A percentile compares a stretch with the other conserved stretches of the same genome.
These are phyloP conservation scores for Centrapalus pauciflorus DNA, from an alignment of 129 eudicot species.

Conservation along the genomic window DNA sequence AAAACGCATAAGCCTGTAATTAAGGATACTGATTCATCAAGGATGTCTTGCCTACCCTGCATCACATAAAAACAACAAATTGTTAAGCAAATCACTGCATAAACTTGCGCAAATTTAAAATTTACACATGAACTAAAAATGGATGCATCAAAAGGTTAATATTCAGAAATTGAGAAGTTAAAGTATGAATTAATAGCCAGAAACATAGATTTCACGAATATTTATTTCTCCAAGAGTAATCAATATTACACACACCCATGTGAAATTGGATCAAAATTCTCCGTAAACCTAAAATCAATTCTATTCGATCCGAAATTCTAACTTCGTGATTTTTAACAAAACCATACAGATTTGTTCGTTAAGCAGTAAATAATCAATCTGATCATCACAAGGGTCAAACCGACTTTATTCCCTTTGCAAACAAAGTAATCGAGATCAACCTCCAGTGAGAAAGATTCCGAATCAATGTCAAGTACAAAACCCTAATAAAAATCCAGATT, in stretches of 20 bases:
- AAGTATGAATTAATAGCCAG: neutral
- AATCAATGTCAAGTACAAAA: slow-evolving; percentile 14
- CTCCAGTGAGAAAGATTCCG: neutral
- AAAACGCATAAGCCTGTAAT: neutral
- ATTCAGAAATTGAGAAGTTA: neutral
- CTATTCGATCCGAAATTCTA: neutral
- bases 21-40: slow-evolving; percentile 99
- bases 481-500: slow-evolving; percentile 1
- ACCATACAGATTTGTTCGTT: neutral
- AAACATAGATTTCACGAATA: neutral
- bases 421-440: slow-evolving; percentile 18
- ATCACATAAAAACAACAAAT: slow-evolving; percentile 22
- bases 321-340: neutral
- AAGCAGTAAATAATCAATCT: neutral
- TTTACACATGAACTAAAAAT: neutral
- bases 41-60: slow-evolving; percentile 98
- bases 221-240: neutral
- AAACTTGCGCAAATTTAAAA: neutral
- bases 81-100: neutral
- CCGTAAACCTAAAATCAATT: slow-evolving; percentile 12
- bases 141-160: neutral
- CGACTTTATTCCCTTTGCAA: neutral
- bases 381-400: slow-evolving; percentile 8
- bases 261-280: neutral
- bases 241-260: neutral